A percentile compares a stretch with the other conserved stretches of the same genome.
phyloP scores from a whole-genome alignment of 75 land plant species.

The Pseudotsuga menziesii region DNA sequence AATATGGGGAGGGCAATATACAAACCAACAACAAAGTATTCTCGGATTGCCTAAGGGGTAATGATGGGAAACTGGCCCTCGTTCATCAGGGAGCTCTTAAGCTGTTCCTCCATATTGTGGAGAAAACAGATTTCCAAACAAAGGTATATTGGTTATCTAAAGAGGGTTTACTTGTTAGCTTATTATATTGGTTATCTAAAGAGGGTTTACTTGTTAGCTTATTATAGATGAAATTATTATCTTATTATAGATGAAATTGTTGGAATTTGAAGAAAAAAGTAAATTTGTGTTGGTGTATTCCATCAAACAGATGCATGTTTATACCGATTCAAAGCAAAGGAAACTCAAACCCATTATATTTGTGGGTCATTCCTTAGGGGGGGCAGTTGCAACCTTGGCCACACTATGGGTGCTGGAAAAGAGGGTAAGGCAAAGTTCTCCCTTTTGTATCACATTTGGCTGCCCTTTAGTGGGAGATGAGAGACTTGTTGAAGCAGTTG shows the following conservation, averaged over 20 bases:
- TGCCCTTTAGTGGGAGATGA: slow-evolving; percentile 53
- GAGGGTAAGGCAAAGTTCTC: not conserved
- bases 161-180: no score
- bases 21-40: not conserved
- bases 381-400: slow-evolving; percentile 2
- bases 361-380: slow-evolving; percentile 1
- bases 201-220: no score
- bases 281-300: not conserved
- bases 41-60: not conserved
- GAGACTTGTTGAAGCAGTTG: slow-evolving; percentile 34
- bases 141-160: not conserved
- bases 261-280: no score
- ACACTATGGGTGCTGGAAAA: not conserved
- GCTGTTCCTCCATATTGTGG: not conserved
- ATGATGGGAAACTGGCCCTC: not conserved
- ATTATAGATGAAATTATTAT: no score
- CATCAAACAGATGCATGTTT: not conserved
- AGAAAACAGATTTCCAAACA: not conserved
- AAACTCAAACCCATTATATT: not conserved
- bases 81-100: slow-evolving; percentile 2
- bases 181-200: no score
- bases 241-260: no score
- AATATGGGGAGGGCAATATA: not conserved
- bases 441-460: slow-evolving; percentile 61
- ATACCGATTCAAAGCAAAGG: not conserved